Evolutionary conservation across 2,329 filamentous ascomycete genomes (phyloP).

Genomic region (Colletotrichum plurivorum): DNA sequence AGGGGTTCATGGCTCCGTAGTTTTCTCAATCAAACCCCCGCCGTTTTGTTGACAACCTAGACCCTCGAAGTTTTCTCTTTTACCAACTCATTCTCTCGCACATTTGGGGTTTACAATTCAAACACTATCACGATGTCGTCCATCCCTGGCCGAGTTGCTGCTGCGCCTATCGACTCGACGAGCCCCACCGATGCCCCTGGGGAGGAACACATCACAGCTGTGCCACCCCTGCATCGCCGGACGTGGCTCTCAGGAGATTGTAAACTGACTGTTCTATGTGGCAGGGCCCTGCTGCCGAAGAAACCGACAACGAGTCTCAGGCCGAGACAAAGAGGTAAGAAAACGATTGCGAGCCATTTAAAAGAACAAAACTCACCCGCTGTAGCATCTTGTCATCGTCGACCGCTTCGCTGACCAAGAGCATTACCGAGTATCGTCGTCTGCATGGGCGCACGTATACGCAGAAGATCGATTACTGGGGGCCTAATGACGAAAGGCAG

Average conservation of each 20-base stretch:
- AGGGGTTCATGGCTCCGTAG: background rate
- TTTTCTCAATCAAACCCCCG: background rate
- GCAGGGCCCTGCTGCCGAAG: background rate
- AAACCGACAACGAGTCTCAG: background rate
- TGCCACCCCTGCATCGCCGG: background rate
- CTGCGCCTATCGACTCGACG: no score
- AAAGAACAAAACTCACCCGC: background rate
- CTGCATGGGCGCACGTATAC: background rate
- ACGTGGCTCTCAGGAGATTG: background rate
- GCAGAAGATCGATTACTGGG: conserved; percentile 44
- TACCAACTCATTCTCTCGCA: no score
- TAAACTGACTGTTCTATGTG: background rate
- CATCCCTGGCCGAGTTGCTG: no score
- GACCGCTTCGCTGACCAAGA: background rate
- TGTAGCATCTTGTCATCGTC: background rate
- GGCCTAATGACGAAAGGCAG: conserved; percentile 47
- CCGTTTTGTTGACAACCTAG: background rate
- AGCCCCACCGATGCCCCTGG: no score
- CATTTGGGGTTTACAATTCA: no score
- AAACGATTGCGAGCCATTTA: background rate
- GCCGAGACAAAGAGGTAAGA: background rate
- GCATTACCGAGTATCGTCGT: background rate
- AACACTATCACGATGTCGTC: no score
- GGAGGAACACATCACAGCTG: background rate
- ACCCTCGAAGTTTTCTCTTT: background rate